Evolutionary conservation across 257 asterid genomes (phyloP).

Genomic region (Solanum infundibuliforme): DNA sequence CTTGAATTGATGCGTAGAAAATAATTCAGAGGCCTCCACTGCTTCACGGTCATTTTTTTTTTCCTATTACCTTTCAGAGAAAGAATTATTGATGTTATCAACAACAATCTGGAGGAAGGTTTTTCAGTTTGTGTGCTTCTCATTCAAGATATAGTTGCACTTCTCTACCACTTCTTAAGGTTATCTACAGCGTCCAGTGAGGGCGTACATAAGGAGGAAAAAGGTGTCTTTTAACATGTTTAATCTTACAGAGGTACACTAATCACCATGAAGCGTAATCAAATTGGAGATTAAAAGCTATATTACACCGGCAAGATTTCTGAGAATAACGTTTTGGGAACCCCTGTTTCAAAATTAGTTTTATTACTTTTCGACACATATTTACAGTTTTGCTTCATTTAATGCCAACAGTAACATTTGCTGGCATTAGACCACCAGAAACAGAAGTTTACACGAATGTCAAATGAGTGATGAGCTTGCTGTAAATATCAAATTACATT

Average conservation of each 20-base stretch:
- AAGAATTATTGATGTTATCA: neutral
- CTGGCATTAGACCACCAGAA: neutral
- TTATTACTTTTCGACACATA: neutral
- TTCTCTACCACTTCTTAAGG: neutral
- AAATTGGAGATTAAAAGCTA: neutral
- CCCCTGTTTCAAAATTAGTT: neutral
- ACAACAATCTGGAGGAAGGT: neutral
- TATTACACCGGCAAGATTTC: neutral
- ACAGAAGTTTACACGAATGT: neutral
- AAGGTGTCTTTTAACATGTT: neutral
- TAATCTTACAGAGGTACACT: neutral
- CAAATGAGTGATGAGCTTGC: neutral
- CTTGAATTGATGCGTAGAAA: neutral
- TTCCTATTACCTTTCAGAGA: neutral
- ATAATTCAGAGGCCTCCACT: neutral
- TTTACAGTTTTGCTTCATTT: neutral
- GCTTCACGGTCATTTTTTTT: neutral
- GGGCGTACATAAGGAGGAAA: neutral
- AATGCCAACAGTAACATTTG: neutral
- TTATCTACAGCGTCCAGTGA: neutral
- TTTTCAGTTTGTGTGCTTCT: neutral
- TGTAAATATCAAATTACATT: constrained; percentile 31
- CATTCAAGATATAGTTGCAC: neutral
- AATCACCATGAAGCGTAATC: neutral
- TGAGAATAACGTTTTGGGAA: neutral